A percentile compares a stretch with the other conserved stretches of the same genome.
Conservation (phyloP, 495 filamentous ascomycete species). For the Xylaria venustula region DNA sequence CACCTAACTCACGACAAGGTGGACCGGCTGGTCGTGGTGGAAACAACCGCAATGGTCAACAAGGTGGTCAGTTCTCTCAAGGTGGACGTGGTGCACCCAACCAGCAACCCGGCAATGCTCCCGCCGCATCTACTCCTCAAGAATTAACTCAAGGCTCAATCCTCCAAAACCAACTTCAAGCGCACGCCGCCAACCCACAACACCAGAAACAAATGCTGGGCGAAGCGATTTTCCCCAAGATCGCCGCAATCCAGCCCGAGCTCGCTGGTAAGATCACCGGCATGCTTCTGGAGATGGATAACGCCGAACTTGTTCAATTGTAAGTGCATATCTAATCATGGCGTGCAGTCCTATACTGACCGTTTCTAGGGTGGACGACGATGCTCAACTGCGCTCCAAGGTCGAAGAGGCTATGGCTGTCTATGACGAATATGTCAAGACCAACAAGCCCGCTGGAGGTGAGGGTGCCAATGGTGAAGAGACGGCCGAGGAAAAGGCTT, state of each 20-base stretch:
- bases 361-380: conserved; percentile 75
- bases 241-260: conserved; percentile 86
- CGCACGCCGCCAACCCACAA: conserved; percentile 51
- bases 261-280: conserved; percentile 99
- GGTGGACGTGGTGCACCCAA: conserved; percentile 57
- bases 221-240: conserved; percentile 97
- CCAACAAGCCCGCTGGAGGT: conserved; percentile 49
- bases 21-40: conserved; percentile 44
- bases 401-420: conserved; percentile 95
- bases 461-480: conserved; percentile 52
- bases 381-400: conserved; percentile 85
- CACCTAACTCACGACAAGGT: conserved; percentile 49
- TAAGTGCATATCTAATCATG: conserved; percentile 58
- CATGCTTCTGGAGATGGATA: conserved; percentile 99
- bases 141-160: conserved; percentile 40
- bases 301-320: conserved; percentile 87
- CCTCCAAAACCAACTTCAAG: conserved; percentile 50
- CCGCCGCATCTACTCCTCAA: conserved; percentile 27
- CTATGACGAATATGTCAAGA: conserved; percentile 98
- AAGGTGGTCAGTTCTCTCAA: conserved; percentile 36
- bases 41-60: conserved; percentile 36
- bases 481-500: conserved; percentile 58
- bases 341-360: neutral
- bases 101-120: conserved; percentile 33
- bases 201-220: conserved; percentile 98